Percentiles rank a stretch among this genome's conserved stretches.
These are phyloP conservation scores for Triangularia verruculosa DNA, from an alignment of 2,329 filamentous ascomycete species.

Conservation along the genomic window DNA sequence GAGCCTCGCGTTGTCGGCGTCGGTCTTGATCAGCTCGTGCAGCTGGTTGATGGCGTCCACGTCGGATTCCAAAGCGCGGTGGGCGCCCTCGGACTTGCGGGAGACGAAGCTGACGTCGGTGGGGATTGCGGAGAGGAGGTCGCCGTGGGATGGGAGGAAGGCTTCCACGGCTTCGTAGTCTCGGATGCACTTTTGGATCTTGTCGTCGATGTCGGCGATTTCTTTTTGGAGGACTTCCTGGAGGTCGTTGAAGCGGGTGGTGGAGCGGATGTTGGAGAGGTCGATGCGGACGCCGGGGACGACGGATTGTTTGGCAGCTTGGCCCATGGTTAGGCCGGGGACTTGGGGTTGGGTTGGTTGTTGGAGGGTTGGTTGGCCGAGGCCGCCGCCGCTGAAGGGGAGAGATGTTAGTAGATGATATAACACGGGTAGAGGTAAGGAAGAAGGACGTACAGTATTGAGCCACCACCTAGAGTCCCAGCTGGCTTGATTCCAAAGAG, in stretches of 20 bases:
- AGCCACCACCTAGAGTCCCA: constrained; percentile 8
- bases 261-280: constrained; percentile 72
- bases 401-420: background rate
- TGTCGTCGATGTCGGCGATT: constrained; percentile 73
- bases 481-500: constrained; percentile 33
- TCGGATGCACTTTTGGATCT: constrained; percentile 76
- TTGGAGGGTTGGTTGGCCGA: constrained; percentile 17
- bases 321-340: constrained; percentile 46
- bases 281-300: constrained; percentile 76
- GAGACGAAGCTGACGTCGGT: constrained; percentile 44
- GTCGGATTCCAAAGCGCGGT: constrained; percentile 39
- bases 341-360: constrained; percentile 21
- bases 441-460: constrained; percentile 28
- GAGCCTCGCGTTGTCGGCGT: constrained; percentile 41
- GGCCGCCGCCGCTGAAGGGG: constrained; percentile 19
- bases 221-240: constrained; percentile 75
- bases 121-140: constrained; percentile 38
- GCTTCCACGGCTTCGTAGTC: constrained; percentile 74
- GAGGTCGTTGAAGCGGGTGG: constrained; percentile 89
- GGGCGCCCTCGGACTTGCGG: constrained; percentile 45
- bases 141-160: constrained; percentile 56
- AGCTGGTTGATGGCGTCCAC: constrained; percentile 43
- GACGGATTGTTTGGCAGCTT: constrained; percentile 52
- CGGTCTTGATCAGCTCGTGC: constrained; percentile 40
- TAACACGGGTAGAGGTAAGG: background rate